Evolutionary conservation across 331 rosid genomes (phyloP).

Genomic region (Malus hybrid): DNA sequence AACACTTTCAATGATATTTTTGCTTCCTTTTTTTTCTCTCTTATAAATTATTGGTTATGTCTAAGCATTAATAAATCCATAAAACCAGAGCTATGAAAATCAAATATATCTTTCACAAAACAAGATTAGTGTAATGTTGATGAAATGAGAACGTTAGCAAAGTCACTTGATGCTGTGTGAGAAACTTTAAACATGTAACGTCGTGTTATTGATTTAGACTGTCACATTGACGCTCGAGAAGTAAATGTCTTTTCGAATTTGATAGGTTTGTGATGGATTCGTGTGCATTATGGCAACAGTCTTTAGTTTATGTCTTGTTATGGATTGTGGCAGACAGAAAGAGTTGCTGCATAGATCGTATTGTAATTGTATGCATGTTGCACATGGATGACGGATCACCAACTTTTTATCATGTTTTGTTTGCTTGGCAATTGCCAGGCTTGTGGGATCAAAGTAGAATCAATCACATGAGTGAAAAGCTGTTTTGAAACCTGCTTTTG

Average conservation of each 20-base stretch:
- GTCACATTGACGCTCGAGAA: too few relatives aligned
- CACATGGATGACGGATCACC: constrained; percentile 12
- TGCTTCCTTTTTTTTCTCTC: constrained; percentile 10
- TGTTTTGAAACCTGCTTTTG: too few relatives aligned
- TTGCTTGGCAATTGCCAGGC: not conserved
- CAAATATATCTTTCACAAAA: not conserved
- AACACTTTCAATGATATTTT: not conserved
- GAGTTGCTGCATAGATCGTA: too few relatives aligned
- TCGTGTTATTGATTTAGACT: too few relatives aligned
- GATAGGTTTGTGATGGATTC: too few relatives aligned
- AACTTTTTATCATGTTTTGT: not conserved
- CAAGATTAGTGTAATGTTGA: not conserved
- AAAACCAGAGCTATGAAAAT: constrained; percentile 4
- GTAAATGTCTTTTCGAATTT: too few relatives aligned
- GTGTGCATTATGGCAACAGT: constrained; percentile 20
- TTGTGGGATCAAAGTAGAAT: too few relatives aligned
- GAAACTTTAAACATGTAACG: too few relatives aligned
- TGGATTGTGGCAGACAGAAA: constrained; percentile 30
- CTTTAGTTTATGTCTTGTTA: constrained; percentile 9
- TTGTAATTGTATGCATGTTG: constrained; percentile 5
- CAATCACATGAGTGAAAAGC: too few relatives aligned
- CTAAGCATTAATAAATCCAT: constrained; percentile 1
- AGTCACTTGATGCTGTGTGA: too few relatives aligned
- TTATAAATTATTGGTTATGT: constrained; percentile 7
- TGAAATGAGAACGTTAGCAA: too few relatives aligned